Evolutionary conservation across 371 early-diverging fungal species (phyloP).

Genomic region (Capillidium heterosporum): DNA sequence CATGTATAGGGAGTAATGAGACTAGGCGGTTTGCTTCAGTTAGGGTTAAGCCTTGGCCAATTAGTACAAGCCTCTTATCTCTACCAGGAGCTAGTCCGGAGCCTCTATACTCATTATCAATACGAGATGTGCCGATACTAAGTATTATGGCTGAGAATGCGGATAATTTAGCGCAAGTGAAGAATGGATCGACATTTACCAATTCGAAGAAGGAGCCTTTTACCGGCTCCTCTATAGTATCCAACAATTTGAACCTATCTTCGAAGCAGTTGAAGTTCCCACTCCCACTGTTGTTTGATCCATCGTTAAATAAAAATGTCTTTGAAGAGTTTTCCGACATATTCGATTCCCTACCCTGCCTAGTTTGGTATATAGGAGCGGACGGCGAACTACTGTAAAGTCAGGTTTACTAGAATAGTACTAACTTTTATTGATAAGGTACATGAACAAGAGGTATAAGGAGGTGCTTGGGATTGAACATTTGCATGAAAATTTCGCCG

Average conservation of each 20-base stretch:
- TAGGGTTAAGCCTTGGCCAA: background rate
- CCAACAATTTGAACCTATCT: background rate
- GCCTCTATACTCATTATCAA: background rate
- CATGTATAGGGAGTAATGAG: background rate
- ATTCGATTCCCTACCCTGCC: background rate
- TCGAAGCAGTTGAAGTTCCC: background rate
- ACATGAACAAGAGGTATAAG: slow-evolving; percentile 1
- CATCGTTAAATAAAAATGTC: background rate
- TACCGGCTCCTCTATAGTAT: background rate
- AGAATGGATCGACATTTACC: background rate
- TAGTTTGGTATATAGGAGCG: slow-evolving; percentile 2
- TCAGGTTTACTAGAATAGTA: too few species aligned
- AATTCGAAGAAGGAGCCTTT: background rate
- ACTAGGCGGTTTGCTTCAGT: background rate
- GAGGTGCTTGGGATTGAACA: background rate
- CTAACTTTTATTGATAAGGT: background rate
- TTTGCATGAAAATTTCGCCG: background rate
- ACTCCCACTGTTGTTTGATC: background rate
- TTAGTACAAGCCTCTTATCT: background rate
- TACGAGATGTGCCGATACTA: too few species aligned
- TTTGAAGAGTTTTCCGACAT: background rate
- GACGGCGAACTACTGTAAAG: background rate
- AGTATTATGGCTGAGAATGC: too few species aligned
- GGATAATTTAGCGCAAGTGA: background rate
- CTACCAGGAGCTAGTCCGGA: background rate